Evolutionary conservation across 1,139 yeast species (phyloP), one percentile per base, ranked within the genome.

Genomic region (Yamadazyma membranifaciens): DNA sequence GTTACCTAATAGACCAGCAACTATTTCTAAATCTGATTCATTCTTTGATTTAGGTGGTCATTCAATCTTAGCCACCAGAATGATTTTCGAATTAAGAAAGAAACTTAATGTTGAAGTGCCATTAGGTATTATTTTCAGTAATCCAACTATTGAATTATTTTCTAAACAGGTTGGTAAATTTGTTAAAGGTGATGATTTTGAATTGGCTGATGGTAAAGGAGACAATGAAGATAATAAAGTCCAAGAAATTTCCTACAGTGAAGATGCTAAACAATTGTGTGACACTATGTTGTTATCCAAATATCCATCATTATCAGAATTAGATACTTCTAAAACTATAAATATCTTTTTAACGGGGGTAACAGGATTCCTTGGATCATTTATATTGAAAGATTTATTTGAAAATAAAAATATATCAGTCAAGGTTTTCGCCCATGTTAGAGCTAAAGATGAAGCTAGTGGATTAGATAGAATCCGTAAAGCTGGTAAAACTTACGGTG

Each of bases 31-130:
- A 34, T 75, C 77, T 3, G 98, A 94, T 59, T 87, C 95, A 2
- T 94, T 94, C 78, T 94, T 94, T 56, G 99, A 94, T 57, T 70
- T 94, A 44, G 99, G 99, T 44, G 99, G 99, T 4, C 98, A 94
- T 63, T 91, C 98, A 0, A 91, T 94, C 53, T 72, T 92, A 50
- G 98, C 98, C 9, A 94, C 99, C 0, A 79, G 95, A 61, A 89
- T 94, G 97, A 92, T 92, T 49, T 92, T 92, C 56, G 92, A 87
- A 52, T 77, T 92, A 50, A 80, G 97, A 61, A 85, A 86, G 68
- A 77, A 75, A 51, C 70, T 91, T 45, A 75, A 80, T 37, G 78
- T 89, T 33, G 96, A 88, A 46, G 72, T 92, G 40, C 98, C 98
- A 27, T 72, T 92, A 49, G 96, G 96, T 2, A 80, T 86, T 10